phyloP scores from a whole-genome alignment of 2,329 filamentous ascomycete species.

The Apiospora aurea region DNA sequence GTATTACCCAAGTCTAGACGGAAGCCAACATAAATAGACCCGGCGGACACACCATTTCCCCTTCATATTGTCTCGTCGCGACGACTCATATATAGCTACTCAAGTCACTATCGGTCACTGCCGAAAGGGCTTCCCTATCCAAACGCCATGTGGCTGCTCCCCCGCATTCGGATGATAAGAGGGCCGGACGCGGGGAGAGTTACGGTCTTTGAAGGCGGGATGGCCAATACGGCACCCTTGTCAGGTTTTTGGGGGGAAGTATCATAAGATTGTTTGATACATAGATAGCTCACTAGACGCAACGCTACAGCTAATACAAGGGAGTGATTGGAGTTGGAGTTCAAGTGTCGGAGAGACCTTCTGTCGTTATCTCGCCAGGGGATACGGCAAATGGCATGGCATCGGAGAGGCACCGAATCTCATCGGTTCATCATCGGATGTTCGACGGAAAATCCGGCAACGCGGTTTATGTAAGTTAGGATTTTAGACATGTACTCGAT shows the following conservation, averaged over 20 bases:
- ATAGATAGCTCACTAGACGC: not conserved
- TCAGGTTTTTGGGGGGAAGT: not conserved
- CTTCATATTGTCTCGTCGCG: not conserved
- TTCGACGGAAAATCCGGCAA: not conserved
- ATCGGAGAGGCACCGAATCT: not conserved
- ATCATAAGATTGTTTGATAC: not conserved
- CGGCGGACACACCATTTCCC: too few relatives aligned
- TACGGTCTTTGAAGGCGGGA: not conserved
- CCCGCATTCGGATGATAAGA: slow-evolving; percentile 15
- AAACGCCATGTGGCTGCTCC: slow-evolving; percentile 12
- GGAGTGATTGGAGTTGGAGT: not conserved
- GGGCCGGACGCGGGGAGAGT: not conserved
- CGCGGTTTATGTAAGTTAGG: not conserved
- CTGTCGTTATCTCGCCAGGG: not conserved
- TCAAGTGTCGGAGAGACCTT: not conserved
- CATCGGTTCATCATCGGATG: not conserved
- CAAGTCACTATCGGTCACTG: not conserved
- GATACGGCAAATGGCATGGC: not conserved
- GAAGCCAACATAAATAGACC: too few relatives aligned
- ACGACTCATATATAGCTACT: not conserved
- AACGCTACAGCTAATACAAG: not conserved
- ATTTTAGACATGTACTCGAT: not conserved
- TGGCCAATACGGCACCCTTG: not conserved
- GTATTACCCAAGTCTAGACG: too few relatives aligned
- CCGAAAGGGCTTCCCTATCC: not conserved